Conservation (phyloP, 1,284 basidiomycete species). For the Tilletia horrida region DNA sequence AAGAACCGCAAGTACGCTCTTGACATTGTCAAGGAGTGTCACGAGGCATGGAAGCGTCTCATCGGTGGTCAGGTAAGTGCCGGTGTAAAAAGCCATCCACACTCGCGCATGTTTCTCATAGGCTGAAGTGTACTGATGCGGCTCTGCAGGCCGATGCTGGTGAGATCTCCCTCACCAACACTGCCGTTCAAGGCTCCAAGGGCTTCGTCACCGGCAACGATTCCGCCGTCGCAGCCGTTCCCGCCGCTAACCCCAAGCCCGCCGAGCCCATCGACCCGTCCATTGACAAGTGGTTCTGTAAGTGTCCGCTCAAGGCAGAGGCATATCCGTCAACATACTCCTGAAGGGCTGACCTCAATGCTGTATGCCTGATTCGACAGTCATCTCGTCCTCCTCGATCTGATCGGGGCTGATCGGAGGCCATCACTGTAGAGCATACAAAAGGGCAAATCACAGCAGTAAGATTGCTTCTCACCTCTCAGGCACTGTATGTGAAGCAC, state of each 20-base stretch:
- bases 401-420: background rate
- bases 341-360: no score
- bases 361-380: no score
- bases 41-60: conserved; percentile 97
- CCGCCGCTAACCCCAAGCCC: conserved; percentile 65
- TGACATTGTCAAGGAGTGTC: conserved; percentile 97
- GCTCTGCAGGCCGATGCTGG: conserved; percentile 10
- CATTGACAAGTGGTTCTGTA: conserved; percentile 56
- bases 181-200: conserved; percentile 70
- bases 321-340: no score
- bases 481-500: no score
- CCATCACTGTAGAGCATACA: no score
- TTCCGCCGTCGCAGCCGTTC: conserved; percentile 66
- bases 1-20: conserved; percentile 97
- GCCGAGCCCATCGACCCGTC: conserved; percentile 53
- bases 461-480: no score
- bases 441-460: no score
- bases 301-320: no score
- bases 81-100: no score
- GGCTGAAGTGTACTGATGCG: background rate
- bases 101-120: background rate
- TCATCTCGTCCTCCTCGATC: conserved; percentile 25
- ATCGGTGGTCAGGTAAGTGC: conserved; percentile 67
- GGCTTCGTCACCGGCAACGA: conserved; percentile 67
- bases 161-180: conserved; percentile 57